Evolutionary conservation across 2,329 filamentous ascomycete genomes (phyloP), one percentile per base, ranked within the genome.

Genomic region (Colletotrichum ledebouriae): DNA sequence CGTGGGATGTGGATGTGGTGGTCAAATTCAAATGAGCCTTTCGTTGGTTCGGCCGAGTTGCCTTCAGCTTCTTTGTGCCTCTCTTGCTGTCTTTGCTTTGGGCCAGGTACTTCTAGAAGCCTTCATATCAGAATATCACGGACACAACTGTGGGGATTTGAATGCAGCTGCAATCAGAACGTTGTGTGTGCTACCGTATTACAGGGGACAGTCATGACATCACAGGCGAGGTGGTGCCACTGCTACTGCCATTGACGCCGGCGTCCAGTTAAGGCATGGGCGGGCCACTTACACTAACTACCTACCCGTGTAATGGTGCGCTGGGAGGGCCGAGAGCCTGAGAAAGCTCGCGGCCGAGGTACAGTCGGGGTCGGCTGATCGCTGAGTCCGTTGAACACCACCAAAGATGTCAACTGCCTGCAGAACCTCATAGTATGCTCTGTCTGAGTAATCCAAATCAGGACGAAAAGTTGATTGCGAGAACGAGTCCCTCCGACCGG

Each of bases 161-260:
- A 12, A 44, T 37, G 49, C 46, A 52, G 22, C 17, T 15, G 34
- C 59, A 49, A 33, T 39, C 20, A 60, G 42, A 39, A 37, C 29
- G 29, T 50, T 37, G 44, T 12, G 34, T 4, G 41, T n/a, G 39
- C 11, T 20, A 29, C 22, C 25, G 4, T 25, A 61, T 13, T 49
- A 61, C 46, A 44, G 58, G 13, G 34, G 34, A 42, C 46, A 52
- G 53, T 59, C 64, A 68, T 68, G 65, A 68, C 65, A 68, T 68
- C 65, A 68, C 65, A 10, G 46, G 22, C 41, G 10, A 22, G 29
- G 39, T 59, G 47, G 39, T 59, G 25, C 25, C 25, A 29, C 4
- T 46, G 42, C 42, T 2, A 46, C 13, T 44, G 41, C 7, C 34
- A 37, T 13, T 2, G 6, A 39, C 34, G 34, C 34, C 34, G 6